A percentile compares a stretch with the other conserved stretches of the same genome.
Conservation (phyloP, 169 alveolate genomes). For the Plasmodium blacklocki region DNA sequence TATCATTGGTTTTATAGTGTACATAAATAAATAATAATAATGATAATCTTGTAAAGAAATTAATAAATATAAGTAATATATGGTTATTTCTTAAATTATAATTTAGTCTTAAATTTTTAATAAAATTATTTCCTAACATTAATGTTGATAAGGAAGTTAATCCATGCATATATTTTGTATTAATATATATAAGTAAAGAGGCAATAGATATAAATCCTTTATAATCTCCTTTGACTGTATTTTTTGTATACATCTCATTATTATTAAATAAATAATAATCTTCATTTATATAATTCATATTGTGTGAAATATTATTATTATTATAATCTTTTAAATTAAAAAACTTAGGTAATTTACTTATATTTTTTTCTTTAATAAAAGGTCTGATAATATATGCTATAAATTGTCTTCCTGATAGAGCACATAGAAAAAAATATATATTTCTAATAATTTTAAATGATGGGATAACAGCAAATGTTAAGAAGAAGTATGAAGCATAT, state of each 20-base stretch:
- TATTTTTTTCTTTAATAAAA: conserved; percentile 15
- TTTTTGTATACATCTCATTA: conserved; percentile 12
- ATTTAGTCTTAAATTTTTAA: conserved; percentile 49
- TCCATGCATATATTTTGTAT: conserved; percentile 72
- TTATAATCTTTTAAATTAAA: conserved; percentile 18
- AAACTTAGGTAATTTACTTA: conserved; percentile 46
- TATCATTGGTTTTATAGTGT: conserved; percentile 12
- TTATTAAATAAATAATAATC: conserved; percentile 30
- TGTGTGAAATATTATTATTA: conserved; percentile 11
- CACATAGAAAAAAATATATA: conserved; percentile 50
- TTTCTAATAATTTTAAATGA: conserved; percentile 58
- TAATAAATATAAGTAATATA: conserved; percentile 11
- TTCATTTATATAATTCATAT: conserved; percentile 8
- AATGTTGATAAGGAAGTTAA: conserved; percentile 35
- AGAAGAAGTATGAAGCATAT: conserved; percentile 45
- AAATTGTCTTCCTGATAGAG: conserved; percentile 61
- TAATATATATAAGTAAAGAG: conserved; percentile 43
- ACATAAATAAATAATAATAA: conserved; percentile 36
- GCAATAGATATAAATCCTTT: conserved; percentile 71
- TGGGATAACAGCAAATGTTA: conserved; percentile 46
- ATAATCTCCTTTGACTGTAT: conserved; percentile 45
- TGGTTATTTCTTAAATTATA: conserved; percentile 52
- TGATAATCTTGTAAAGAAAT: conserved; percentile 25
- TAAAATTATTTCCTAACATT: conserved; percentile 63
- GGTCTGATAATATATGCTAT: conserved; percentile 68